Base-by-base conservation (phyloP, 179 eudicot species). In the Spinacia oleracea region DNA sequence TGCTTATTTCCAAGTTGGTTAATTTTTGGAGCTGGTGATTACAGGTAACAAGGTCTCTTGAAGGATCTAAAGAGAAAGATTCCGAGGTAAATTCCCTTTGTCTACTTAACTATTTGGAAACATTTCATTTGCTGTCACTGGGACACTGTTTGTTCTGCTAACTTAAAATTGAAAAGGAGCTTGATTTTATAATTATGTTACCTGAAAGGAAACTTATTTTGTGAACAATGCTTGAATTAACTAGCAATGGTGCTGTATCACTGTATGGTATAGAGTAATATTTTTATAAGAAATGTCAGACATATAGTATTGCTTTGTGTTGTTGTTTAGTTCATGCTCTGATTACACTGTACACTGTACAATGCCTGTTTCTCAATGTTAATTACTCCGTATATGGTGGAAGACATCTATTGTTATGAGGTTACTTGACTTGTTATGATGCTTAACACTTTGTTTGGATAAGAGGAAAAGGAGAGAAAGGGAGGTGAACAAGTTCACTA, bases 1-100 rank as follows among this genome's bases (percentile, higher is more conserved):
- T 55, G 46, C 23, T 74, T 25, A n/a, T 21, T 53, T 46, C 16
- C 29, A 42, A 25, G 72, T 76, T 5, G 77, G 18, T 69, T 46
- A 55, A 76, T 3, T 32, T 56, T 29, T 53, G 15, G 46, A 46
- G 25, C 72, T 68, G 40, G 46, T 27, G 56, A 34, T 77, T 73
- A 64, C 85, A 92, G 98, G 93, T 85, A 1, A 74, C 91, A 70
- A 85, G 79, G 76, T 86, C 90, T 67, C 70, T 86, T 60, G 87
- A 84, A 56, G 88, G 84, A 60, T 78, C 91, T 12, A 84, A 80
- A 77, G 87, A 81, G 73, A 89, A 88, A 82, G 83, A 84, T 76
- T 82, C 90, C 55, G 93, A 92, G 92, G 98, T 93, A 80, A 80
- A 35, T 67, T 79, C 9, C 43, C 63, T 43, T 74, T 32, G 21